Evolutionary conservation across 2,329 filamentous ascomycete species (phyloP), one percentile per base, ranked within the genome.

Genomic region (Beauveria rudraprayagi): DNA sequence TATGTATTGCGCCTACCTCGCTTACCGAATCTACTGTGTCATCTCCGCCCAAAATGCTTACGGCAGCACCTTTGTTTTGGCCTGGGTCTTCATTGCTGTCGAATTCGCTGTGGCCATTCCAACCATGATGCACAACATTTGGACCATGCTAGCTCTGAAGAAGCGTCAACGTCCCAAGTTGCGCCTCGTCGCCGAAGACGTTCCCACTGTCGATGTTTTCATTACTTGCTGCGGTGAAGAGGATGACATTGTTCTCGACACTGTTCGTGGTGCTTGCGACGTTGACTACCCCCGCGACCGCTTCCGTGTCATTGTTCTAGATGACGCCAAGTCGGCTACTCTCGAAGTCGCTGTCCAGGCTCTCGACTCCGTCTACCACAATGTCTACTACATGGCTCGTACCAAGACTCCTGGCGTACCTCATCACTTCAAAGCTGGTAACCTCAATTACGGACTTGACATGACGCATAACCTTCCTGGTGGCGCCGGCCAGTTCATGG

Each of bases 381-480:
- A 85, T 62, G 68, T 83, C 8, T 77, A 75, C 64, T 85, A 85
- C 70, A 76, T 80, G 67, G 76, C 81, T 2, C 78, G 81, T 17
- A 72, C 75, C 41, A 80, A 81, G 71, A 72, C 74, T 50, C 76
- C 77, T 4, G 78, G 78, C 8, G 72, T 77, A 40, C 78, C 79
- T 1, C 77, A 83, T 65, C 80, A 84, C 67, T 86, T 83, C 76
- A 87, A 87, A 74, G 83, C 84, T 1, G 84, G 84, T 56, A 87
- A 87, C 67, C 73, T 87, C 57, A 87, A 86, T 71, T 81, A 83
- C 61, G 85, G 82, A 40, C 70, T 84, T 22, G 78, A 83, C 17
- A 75, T 78, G 60, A 75, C 78, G 5, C 74, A 75, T 17, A 67
- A 71, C n/a, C 71, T 85, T 37, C 80, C 81, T 1, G 82, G 81